Percentiles rank a stretch among this genome's conserved stretches.
Evolutionary conservation across 139 green algal species (phyloP).

Genomic region (Tetradesmus lagerheimii): DNA sequence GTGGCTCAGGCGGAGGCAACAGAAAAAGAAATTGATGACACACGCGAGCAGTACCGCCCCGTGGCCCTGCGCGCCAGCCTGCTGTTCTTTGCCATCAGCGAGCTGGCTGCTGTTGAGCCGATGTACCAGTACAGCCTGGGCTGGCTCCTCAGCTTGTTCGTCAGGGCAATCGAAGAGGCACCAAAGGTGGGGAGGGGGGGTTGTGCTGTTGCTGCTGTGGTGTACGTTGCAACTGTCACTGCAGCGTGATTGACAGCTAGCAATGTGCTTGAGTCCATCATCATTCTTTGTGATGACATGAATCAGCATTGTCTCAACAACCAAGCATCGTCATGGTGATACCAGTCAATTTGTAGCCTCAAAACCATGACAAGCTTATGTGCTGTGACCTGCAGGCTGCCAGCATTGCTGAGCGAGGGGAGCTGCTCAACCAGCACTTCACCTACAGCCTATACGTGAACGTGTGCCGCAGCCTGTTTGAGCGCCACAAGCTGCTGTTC

Average conservation of each 20-base stretch:
- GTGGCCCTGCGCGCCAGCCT: conserved; percentile 77
- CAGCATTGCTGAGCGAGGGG: conserved; percentile 71
- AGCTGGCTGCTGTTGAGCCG: conserved; percentile 88
- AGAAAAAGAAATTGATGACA: conserved; percentile 77
- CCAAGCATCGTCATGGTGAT: too few relatives aligned
- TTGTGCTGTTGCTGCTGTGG: too few relatives aligned
- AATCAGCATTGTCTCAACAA: too few relatives aligned
- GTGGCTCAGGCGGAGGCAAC: conserved; percentile 84
- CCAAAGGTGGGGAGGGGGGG: conserved; percentile 57
- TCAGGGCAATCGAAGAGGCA: conserved; percentile 78
- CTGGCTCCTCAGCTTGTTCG: conserved; percentile 84
- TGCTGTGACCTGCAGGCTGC: conserved; percentile 45
- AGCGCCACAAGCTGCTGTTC: conserved; percentile 89
- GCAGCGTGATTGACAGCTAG: too few relatives aligned
- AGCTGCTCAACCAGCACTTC: conserved; percentile 83
- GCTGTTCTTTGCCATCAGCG: conserved; percentile 89
- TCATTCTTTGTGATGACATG: too few relatives aligned
- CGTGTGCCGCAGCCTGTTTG: conserved; percentile 85
- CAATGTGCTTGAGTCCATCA: too few relatives aligned
- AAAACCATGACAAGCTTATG: too few relatives aligned
- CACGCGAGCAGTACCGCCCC: conserved; percentile 76
- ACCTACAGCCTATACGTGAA: conserved; percentile 87
- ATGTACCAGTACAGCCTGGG: conserved; percentile 90
- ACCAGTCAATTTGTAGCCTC: too few relatives aligned
- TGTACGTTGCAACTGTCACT: too few relatives aligned